phyloP scores from a whole-genome alignment of 2,329 filamentous ascomycete species.

The Neopestalotiopsis sp. region DNA sequence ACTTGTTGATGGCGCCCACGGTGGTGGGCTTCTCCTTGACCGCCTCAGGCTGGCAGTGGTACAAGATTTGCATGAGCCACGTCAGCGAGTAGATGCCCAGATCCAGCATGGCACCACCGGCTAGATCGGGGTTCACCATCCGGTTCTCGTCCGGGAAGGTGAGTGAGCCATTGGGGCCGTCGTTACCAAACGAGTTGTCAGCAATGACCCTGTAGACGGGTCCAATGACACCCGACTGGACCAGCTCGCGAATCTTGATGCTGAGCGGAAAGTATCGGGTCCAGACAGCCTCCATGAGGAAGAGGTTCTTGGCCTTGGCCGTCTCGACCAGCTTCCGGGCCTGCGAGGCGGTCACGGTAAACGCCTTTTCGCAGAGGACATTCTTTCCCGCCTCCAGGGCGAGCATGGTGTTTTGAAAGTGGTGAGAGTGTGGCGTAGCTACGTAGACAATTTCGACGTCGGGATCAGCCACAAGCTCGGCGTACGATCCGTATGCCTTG shows the following conservation, averaged over 20 bases:
- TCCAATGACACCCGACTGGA: constrained; percentile 45
- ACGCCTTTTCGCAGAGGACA: constrained; percentile 89
- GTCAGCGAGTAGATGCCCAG: constrained; percentile 88
- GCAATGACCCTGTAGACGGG: constrained; percentile 53
- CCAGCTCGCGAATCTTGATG: constrained; percentile 73
- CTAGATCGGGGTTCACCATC: constrained; percentile 83
- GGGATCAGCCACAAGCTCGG: constrained; percentile 78
- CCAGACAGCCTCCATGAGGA: constrained; percentile 90
- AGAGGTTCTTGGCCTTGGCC: constrained; percentile 74
- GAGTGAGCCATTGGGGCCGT: constrained; percentile 61
- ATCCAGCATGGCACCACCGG: constrained; percentile 83
- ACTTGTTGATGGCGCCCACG: constrained; percentile 72
- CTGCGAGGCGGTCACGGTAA: constrained; percentile 84
- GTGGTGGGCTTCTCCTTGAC: constrained; percentile 73
- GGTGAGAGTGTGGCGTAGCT: constrained; percentile 89
- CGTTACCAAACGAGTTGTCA: constrained; percentile 66
- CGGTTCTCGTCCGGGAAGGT: constrained; percentile 69
- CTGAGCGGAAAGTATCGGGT: constrained; percentile 87
- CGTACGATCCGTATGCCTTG: constrained; percentile 80
- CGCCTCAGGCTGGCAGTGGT: constrained; percentile 75
- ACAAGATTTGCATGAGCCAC: constrained; percentile 90
- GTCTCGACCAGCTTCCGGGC: constrained; percentile 73
- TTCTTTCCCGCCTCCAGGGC: constrained; percentile 83
- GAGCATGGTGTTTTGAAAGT: constrained; percentile 91
- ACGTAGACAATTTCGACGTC: constrained; percentile 88